Evolutionary conservation across 2,329 filamentous ascomycete genomes (phyloP).

Genomic region (Emmonsiellopsis sp.): DNA sequence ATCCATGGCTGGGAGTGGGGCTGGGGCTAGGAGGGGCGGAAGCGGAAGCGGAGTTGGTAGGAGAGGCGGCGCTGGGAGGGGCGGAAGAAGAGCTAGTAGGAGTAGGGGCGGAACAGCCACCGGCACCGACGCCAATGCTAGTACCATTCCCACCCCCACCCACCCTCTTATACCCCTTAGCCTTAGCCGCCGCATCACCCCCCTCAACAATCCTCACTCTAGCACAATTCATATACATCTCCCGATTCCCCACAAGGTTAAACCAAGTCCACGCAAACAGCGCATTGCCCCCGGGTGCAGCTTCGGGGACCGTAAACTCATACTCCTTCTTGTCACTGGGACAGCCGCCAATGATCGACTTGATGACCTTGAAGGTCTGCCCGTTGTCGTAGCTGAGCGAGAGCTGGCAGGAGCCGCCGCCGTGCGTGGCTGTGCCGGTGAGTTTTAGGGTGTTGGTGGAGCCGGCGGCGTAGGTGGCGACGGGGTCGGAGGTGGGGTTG

Average conservation of each 20-base stretch:
- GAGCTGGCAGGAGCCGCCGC: slow-evolving; percentile 67
- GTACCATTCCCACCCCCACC: too few species aligned
- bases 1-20: too few species aligned
- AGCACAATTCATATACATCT: slow-evolving; percentile 73
- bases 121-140: too few species aligned
- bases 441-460: slow-evolving; percentile 54
- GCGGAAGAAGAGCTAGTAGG: too few species aligned
- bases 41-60: not conserved
- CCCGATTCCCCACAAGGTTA: slow-evolving; percentile 45
- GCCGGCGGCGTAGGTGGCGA: slow-evolving; percentile 55
- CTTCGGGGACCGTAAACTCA: slow-evolving; percentile 54
- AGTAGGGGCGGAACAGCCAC: too few species aligned
- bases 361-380: slow-evolving; percentile 58
- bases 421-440: slow-evolving; percentile 52
- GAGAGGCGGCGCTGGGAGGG: too few species aligned
- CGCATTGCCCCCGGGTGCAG: slow-evolving; percentile 23
- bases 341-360: slow-evolving; percentile 52
- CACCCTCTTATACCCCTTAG: not conserved
- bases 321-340: slow-evolving; percentile 42
- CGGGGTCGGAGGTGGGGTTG: slow-evolving; percentile 37
- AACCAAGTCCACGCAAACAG: slow-evolving; percentile 71
- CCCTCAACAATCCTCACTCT: slow-evolving; percentile 48
- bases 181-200: not conserved
- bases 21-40: not conserved
- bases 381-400: slow-evolving; percentile 66